A percentile compares a stretch with the other conserved stretches of the same genome.
phyloP scores from a whole-genome alignment of 1,284 basidiomycete genomes.

The Porodaedalea pini region DNA sequence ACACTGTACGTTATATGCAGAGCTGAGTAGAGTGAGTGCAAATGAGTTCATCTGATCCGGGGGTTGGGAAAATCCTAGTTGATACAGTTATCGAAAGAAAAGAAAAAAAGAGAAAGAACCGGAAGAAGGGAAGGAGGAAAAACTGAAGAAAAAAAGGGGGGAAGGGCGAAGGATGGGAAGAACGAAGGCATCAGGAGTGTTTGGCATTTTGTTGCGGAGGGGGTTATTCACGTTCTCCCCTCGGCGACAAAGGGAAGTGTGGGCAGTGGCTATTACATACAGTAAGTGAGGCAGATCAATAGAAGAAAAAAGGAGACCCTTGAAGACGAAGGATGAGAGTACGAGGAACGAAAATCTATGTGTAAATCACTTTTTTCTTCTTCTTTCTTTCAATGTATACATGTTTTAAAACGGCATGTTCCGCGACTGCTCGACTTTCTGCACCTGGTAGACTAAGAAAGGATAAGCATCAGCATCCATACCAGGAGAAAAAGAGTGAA shows the following conservation, averaged over 20 bases:
- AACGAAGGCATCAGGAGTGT: no score
- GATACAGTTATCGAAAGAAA: background rate
- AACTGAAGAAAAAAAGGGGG: background rate
- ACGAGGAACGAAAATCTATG: background rate
- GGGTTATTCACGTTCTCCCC: no score
- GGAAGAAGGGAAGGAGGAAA: background rate
- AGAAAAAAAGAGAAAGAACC: background rate
- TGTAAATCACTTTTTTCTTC: background rate
- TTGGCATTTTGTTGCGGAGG: no score
- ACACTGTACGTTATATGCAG: no score
- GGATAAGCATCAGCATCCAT: background rate
- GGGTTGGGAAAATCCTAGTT: no score
- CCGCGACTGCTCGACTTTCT: constrained; percentile 24
- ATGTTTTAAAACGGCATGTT: background rate
- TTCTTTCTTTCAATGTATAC: background rate
- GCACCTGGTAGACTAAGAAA: constrained; percentile 21
- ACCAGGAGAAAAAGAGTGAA: background rate
- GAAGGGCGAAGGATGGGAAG: no score
- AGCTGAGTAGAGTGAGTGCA: no score
- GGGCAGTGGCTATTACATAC: no score
- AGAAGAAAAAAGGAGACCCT: no score
- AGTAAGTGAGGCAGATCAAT: no score
- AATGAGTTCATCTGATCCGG: background rate
- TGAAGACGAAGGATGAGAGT: background rate
- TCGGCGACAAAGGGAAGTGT: no score